Conservation (phyloP, 2,329 filamentous ascomycete species). For the Alternaria viburni region DNA sequence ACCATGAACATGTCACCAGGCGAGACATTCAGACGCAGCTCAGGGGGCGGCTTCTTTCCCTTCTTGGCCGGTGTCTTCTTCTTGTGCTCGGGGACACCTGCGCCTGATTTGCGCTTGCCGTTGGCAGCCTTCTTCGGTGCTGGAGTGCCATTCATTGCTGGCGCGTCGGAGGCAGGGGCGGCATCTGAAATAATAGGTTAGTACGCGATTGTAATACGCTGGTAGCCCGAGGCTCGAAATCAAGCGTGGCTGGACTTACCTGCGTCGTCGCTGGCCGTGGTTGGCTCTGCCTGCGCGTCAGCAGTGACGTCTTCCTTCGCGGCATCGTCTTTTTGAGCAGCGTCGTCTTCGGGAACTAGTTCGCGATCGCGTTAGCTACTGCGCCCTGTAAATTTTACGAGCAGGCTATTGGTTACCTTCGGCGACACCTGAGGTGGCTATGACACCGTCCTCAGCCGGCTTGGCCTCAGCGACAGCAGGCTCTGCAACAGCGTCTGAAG, state of each 20-base stretch:
- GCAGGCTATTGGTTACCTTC: constrained; percentile 35
- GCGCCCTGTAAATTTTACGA: background rate
- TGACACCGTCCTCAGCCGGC: constrained; percentile 36
- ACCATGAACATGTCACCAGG: constrained; percentile 92
- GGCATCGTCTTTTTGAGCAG: constrained; percentile 24
- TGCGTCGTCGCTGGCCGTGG: constrained; percentile 25
- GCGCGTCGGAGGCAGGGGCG: constrained; percentile 44
- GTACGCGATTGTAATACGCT: constrained; percentile 1
- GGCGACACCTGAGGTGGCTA: constrained; percentile 33
- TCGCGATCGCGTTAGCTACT: constrained; percentile 26
- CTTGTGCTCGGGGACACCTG: constrained; percentile 69
- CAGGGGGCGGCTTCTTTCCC: constrained; percentile 79
- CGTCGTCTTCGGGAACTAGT: constrained; percentile 26
- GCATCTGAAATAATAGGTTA: constrained; percentile 35
- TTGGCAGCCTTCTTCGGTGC: constrained; percentile 44
- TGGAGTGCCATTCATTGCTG: constrained; percentile 59
- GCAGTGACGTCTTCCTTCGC: constrained; percentile 30
- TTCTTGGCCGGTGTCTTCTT: constrained; percentile 77
- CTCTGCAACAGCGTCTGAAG: constrained; percentile 33
- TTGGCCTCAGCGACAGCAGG: constrained; percentile 38
- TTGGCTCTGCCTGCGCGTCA: constrained; percentile 33
- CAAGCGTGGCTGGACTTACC: constrained; percentile 26
- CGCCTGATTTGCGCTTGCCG: constrained; percentile 73
- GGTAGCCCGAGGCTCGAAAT: background rate
- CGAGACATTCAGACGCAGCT: constrained; percentile 74